These are phyloP conservation scores for Dryas integrifolia DNA, from an alignment of 331 rosid genomes.

Conservation along the genomic window DNA sequence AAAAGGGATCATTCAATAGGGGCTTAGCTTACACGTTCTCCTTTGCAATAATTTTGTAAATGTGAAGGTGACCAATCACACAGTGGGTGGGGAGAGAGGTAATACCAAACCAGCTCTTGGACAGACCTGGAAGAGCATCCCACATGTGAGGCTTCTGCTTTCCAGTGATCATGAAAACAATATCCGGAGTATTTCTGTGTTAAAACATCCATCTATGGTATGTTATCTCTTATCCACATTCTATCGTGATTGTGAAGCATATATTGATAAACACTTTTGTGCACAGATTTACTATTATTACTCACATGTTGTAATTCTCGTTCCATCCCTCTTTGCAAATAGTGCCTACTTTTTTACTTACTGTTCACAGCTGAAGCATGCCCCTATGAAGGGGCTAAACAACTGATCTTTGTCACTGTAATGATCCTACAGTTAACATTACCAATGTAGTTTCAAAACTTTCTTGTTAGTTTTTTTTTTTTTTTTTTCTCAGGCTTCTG, in stretches of 20 bases:
- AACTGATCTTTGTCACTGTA: neutral
- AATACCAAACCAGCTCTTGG: slow-evolving; percentile 85
- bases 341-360: neutral
- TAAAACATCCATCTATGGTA: slow-evolving; percentile 78
- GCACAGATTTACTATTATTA: neutral
- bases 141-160: slow-evolving; percentile 68
- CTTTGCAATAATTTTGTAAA: slow-evolving; percentile 20
- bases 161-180: slow-evolving; percentile 53
- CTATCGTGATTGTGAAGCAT: neutral
- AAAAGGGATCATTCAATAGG: slow-evolving; percentile 10
- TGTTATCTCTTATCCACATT: slow-evolving; percentile 21
- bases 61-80: slow-evolving; percentile 84
- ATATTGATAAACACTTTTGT: neutral
- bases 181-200: slow-evolving; percentile 42
- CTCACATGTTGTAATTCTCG: no score
- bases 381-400: neutral
- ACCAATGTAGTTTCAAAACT: neutral
- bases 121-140: slow-evolving; percentile 88
- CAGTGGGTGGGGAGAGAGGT: slow-evolving; percentile 83
- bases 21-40: neutral
- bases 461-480: neutral
- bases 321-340: neutral
- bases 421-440: neutral
- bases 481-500: slow-evolving; percentile 31
- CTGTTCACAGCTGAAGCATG: slow-evolving; percentile 2